These are phyloP conservation scores for Glycyrrhiza uralensis DNA, from an alignment of 306 rosid species.

Conservation along the genomic window DNA sequence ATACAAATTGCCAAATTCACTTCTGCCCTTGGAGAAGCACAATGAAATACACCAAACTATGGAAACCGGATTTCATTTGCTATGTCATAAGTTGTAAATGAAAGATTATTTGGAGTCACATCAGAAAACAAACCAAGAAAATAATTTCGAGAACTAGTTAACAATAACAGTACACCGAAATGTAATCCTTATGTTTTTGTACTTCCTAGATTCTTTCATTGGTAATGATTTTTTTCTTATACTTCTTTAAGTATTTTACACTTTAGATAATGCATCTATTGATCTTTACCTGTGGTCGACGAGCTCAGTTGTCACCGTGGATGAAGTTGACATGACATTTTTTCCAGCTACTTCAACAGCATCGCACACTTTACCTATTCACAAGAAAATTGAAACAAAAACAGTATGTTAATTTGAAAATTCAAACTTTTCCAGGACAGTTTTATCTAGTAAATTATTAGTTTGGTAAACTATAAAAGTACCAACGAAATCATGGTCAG, in stretches of 20 bases:
- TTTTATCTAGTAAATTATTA: neutral
- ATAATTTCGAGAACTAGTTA: neutral
- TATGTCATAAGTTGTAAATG: neutral
- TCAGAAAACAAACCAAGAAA: neutral
- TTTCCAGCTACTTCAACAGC: slow-evolving; percentile 92
- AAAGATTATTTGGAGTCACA: neutral
- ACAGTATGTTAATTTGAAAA: neutral
- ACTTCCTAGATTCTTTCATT: neutral
- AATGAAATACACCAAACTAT: neutral
- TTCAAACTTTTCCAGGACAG: neutral
- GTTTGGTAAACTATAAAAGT: slow-evolving; percentile 4
- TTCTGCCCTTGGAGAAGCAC: slow-evolving; percentile 11
- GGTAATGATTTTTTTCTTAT: too few relatives aligned
- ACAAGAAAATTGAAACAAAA: slow-evolving; percentile 21
- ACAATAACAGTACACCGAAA: neutral
- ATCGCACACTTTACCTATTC: slow-evolving; percentile 77
- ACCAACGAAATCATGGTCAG: neutral
- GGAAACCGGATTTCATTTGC: neutral
- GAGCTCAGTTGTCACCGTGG: slow-evolving; percentile 83
- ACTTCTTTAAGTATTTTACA: neutral
- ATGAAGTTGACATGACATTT: slow-evolving; percentile 86
- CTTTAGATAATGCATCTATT: neutral
- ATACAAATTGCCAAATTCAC: slow-evolving; percentile 24
- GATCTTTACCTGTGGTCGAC: slow-evolving; percentile 70
- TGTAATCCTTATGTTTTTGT: neutral